Percentiles rank a stretch among this genome's conserved stretches.
Conservation (phyloP, 148 eudicot genomes). For the Diospyros lotus region DNA sequence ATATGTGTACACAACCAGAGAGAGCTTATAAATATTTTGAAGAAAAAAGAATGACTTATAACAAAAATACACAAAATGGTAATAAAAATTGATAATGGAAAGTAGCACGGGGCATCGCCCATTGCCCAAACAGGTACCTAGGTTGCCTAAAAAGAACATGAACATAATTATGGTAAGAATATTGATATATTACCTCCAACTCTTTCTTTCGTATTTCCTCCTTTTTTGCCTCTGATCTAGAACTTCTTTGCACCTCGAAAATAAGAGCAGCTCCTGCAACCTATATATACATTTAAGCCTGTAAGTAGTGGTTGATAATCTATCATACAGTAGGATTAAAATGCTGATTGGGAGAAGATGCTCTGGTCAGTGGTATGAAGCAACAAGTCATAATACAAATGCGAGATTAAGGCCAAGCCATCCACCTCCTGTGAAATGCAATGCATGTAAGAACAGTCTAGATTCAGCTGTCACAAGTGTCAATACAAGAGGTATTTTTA, state of each 20-base stretch:
- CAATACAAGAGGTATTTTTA: neutral
- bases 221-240: slow-evolving; percentile 80
- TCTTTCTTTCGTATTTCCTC: slow-evolving; percentile 73
- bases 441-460: slow-evolving; percentile 1
- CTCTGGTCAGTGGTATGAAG: no score
- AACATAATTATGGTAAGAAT: neutral
- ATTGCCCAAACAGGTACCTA: neutral
- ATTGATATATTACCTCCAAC: slow-evolving; percentile 53
- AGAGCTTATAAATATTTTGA: no score
- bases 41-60: no score
- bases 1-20: neutral
- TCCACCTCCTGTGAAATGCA: neutral
- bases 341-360: neutral
- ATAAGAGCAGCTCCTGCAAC: slow-evolving; percentile 80
- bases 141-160: neutral
- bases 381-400: neutral
- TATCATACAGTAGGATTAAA: neutral
- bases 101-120: neutral
- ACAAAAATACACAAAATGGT: neutral
- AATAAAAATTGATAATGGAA: neutral
- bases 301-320: slow-evolving; percentile 10
- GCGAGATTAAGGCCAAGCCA: neutral
- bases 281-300: slow-evolving; percentile 27
- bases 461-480: neutral
- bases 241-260: slow-evolving; percentile 84